Base-by-base conservation (phyloP, 1,284 basidiomycete species). In the Golubevia sp. region DNA sequence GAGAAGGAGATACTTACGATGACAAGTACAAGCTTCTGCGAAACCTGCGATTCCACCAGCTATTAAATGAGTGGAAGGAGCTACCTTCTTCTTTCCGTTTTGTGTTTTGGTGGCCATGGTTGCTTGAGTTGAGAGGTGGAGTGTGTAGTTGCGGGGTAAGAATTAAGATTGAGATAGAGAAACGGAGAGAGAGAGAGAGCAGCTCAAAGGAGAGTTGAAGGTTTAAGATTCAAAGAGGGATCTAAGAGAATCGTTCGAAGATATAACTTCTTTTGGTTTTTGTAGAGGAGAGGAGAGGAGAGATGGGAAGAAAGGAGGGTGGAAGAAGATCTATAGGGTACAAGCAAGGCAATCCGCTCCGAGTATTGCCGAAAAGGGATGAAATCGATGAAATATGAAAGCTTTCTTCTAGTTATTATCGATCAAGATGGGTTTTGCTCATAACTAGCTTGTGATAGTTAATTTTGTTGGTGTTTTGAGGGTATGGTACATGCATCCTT, bases 31-130 rank as follows among this genome's bases (percentile, higher is more conserved):
- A 55, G 80, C 80, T 64, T 83, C 80, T 50, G 80, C 79, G 59
- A 83, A 80, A 49, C 80, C 80, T 56, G 80, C 80, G 49, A 82
- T 76, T 67, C 80, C 80, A 68, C 80, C 80, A 27, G 80, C 80
- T 62, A 83, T 80, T 51, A 83, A 66, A 58, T 83, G 80, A 50
- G 79, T 82, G 30, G 79, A 81, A 13, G 80, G 76, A 1, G 79
- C 73, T 56, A 78, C 77, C 68, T 80, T 81, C 34, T 71, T 62
- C 70, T 80, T 77, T 48, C 59, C 59, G 11, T 18, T 58, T 2
- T 15, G 56, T 44, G 11, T 18, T 44, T 44, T 44, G 11, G 38
- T 13, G 18, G 18, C 38, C 38, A 44, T 44, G n/a, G n/a, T n/a
- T n/a, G n/a, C 38, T 44, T 44, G 38, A 44, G 38, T 44, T 13